phyloP scores from a whole-genome alignment of 345 rosid genomes.

The Punica granatum region DNA sequence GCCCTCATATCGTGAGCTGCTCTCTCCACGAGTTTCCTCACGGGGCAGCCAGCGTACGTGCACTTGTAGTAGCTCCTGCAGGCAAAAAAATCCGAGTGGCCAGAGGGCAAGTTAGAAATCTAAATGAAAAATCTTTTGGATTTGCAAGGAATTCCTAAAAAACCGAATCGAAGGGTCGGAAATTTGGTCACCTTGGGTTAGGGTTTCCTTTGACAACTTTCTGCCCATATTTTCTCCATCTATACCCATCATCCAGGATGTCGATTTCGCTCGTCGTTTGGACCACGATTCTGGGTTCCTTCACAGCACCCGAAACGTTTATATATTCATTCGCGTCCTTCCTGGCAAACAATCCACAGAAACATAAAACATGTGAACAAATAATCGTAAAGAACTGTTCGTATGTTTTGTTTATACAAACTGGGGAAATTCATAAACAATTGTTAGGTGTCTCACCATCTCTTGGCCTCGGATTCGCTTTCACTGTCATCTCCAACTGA shows the following conservation, averaged over 20 bases:
- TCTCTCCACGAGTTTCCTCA: background rate
- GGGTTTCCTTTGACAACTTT: no score
- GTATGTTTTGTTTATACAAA: no score
- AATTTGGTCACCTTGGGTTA: background rate
- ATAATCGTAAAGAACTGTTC: no score
- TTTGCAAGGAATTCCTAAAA: no score
- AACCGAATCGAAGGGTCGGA: no score
- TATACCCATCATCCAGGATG: background rate
- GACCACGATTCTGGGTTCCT: background rate
- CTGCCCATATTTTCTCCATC: no score
- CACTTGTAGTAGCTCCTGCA: background rate
- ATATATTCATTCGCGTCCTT: background rate
- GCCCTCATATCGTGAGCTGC: background rate
- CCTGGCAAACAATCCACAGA: background rate
- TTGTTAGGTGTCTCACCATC: background rate
- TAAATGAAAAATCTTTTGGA: no score
- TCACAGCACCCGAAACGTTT: background rate
- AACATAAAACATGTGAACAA: no score
- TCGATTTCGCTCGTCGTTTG: background rate
- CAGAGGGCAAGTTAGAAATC: no score
- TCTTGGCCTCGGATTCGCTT: background rate
- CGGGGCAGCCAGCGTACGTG: background rate
- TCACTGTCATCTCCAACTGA: background rate
- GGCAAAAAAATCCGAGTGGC: no score
- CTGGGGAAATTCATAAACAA: no score